These are phyloP conservation scores for Logfia minima DNA, from an alignment of 129 eudicot genomes.

Conservation along the genomic window DNA sequence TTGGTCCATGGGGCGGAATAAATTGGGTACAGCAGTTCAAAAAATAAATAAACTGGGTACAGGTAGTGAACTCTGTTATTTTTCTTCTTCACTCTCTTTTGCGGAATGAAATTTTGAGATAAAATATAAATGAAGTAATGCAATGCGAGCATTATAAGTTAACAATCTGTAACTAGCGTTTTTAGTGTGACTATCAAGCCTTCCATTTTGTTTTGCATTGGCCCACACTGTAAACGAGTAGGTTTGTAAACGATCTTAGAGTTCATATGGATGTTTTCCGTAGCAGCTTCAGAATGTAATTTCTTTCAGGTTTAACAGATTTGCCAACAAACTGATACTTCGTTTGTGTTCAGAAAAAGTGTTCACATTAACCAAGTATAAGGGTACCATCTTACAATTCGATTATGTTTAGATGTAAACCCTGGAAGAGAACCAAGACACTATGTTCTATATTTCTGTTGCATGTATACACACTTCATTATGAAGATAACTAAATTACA, in stretches of 20 bases:
- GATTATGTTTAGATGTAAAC: not conserved
- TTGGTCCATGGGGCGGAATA: not conserved
- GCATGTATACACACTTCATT: not conserved
- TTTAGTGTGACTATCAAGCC: slow-evolving; percentile 1
- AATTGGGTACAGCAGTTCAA: not conserved
- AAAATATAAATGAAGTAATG: not conserved
- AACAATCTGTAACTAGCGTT: not conserved
- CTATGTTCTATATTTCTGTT: not conserved
- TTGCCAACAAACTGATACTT: not conserved
- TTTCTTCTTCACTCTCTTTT: not conserved
- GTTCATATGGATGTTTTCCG: not conserved
- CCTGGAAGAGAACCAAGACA: not conserved
- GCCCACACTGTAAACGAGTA: not conserved
- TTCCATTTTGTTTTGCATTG: not conserved
- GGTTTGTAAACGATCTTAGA: not conserved
- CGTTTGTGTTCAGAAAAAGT: not conserved
- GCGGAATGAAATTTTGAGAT: not conserved
- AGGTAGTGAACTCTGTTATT: slow-evolving; percentile 1
- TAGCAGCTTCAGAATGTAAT: not conserved
- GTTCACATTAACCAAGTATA: not conserved
- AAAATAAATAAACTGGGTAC: not conserved
- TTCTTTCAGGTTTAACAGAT: not conserved
- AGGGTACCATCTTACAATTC: not conserved
- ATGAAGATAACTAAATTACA: slow-evolving; percentile 40
- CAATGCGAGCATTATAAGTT: not conserved